Base-by-base conservation (phyloP, 2,329 filamentous ascomycete species). In the Penicillium nordicum region DNA sequence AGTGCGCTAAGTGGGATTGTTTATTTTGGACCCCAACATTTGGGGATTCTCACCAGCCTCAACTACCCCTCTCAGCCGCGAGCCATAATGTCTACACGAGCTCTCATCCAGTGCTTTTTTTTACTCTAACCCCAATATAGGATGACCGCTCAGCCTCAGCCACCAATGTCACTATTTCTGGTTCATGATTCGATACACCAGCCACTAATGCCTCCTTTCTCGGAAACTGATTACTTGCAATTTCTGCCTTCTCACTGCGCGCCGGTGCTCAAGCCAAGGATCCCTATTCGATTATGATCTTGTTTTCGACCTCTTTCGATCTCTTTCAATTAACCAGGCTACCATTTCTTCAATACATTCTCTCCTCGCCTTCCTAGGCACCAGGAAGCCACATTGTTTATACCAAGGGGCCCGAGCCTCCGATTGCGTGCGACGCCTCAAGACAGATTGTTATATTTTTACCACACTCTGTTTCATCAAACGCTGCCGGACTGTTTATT, bases 111-210 rank as follows among this genome's bases (percentile, higher is more conserved):
- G 9, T 37, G 29, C 23, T n/a, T 54, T 36, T 18, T 32, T 47
- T 18, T 32, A 40, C 4, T n/a, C 50, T 34, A 40, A 53, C 8
- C 32, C 49, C 11, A 29, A 38, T 56, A 16, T 7, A 25, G 18
- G 3, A 42, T 37, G 12, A 12, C 41, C 50, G 49, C 61, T 51
- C 29, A 51, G 61, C 59, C 63, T 41, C 63, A 59, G 56, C 60
- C 59, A 58, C 63, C 41, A 40, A 41, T 21, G 2, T 46, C 32
- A 23, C 53, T 53, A 50, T 61, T 37, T 29, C 29, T 21, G 2
- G 18, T 37, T 41, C 18, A 3, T 57, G 56, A 61, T 63, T 65
- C 50, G 61, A 41, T 36, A 32, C 55, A 58, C 62, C 32, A 63
- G 62, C 61, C 57, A 64, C 57, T 49, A 36, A 57, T 42, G 43